A percentile compares a stretch with the other conserved stretches of the same genome.
These are phyloP conservation scores for Trichoderma parareesei DNA, from an alignment of 495 filamentous ascomycete genomes.

Conservation along the genomic window DNA sequence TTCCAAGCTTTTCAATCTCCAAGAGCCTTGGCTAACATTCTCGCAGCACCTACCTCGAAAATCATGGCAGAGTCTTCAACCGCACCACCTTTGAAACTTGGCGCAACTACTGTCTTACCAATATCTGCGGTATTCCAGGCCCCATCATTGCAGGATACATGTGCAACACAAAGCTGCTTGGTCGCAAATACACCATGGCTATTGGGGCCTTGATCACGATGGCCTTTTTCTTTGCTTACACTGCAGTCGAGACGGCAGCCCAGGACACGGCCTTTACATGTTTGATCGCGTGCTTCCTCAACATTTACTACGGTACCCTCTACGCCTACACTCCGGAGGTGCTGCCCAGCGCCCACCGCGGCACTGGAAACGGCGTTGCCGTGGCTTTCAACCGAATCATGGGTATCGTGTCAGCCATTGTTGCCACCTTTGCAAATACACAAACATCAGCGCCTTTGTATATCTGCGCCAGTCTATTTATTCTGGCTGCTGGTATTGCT, in stretches of 20 bases:
- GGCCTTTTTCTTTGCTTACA: conserved; percentile 65
- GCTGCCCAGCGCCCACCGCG: conserved; percentile 59
- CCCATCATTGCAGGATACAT: conserved; percentile 59
- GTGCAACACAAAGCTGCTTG: conserved; percentile 49
- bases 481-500: conserved; percentile 54
- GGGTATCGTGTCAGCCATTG: conserved; percentile 62
- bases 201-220: conserved; percentile 53
- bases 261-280: conserved; percentile 60
- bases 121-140: conserved; percentile 55
- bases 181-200: conserved; percentile 58
- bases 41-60: conserved; percentile 31
- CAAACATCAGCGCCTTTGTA: conserved; percentile 56
- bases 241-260: conserved; percentile 47
- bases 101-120: conserved; percentile 65
- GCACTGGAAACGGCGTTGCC: conserved; percentile 62
- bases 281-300: conserved; percentile 56
- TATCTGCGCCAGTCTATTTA: conserved; percentile 58
- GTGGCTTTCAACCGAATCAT: conserved; percentile 63
- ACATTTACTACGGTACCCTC: conserved; percentile 65
- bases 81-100: conserved; percentile 48
- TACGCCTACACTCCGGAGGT: conserved; percentile 57
- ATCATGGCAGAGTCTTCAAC: conserved; percentile 28
- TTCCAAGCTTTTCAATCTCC: neutral
- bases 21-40: neutral
- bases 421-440: conserved; percentile 52